Evolutionary conservation across 768 basidiomycete species (phyloP).

Genomic region (Rhodocollybia butyracea): DNA sequence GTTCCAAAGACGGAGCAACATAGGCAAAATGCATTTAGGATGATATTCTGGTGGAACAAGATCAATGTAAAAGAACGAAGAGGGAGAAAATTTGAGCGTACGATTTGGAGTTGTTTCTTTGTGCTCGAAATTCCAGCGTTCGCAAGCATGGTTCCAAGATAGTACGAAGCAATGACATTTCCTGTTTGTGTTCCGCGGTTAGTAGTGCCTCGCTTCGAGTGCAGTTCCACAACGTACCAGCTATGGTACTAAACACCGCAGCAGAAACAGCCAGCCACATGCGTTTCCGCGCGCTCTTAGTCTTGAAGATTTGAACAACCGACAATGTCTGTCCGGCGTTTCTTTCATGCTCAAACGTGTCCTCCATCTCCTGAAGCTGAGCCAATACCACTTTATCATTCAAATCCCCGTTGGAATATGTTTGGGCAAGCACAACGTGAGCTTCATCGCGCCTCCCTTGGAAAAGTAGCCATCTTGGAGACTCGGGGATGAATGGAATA

Average conservation of each 20-base stretch:
- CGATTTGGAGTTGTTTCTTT: constrained; percentile 20
- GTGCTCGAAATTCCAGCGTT: constrained; percentile 19
- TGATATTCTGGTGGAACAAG: constrained; percentile 23
- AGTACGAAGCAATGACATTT: constrained; percentile 20
- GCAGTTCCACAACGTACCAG: constrained; percentile 8
- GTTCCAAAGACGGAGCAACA: constrained; percentile 17
- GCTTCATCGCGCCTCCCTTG: constrained; percentile 27
- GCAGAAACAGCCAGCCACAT: constrained; percentile 16
- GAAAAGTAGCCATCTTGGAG: constrained; percentile 35
- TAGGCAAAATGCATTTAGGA: constrained; percentile 20
- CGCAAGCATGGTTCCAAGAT: constrained; percentile 17
- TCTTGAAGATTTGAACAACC: constrained; percentile 16
- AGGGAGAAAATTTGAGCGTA: constrained; percentile 3
- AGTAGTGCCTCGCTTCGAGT: not conserved
- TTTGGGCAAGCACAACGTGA: constrained; percentile 23
- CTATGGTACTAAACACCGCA: constrained; percentile 22
- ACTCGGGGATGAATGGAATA: constrained; percentile 33
- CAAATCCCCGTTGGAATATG: constrained; percentile 23
- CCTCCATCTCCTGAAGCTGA: constrained; percentile 31
- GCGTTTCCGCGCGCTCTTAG: constrained; percentile 18
- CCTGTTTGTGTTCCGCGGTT: constrained; percentile 7
- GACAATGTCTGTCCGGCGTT: constrained; percentile 14
- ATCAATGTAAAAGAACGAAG: not conserved
- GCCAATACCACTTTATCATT: constrained; percentile 23
- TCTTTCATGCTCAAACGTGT: constrained; percentile 28